Conservation (phyloP, 208 protist genomes). For the Trypanosomatidae sp. region DNA sequence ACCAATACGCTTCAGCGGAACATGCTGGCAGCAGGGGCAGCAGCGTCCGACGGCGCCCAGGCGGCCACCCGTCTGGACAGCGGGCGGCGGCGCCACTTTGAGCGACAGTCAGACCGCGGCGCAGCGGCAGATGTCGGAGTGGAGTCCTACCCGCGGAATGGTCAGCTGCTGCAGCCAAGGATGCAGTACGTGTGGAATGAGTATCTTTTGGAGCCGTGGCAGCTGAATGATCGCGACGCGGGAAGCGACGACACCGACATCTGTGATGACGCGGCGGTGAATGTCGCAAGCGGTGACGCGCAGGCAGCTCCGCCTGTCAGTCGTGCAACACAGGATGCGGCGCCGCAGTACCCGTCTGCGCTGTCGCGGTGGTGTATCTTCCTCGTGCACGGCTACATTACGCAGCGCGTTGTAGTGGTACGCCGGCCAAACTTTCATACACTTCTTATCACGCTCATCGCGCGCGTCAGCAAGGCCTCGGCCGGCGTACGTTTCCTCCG, state of each 20-base stretch:
- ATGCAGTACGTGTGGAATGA: constrained; percentile 90
- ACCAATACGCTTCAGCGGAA: constrained; percentile 95
- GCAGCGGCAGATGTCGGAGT: background rate
- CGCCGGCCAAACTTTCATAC: constrained; percentile 18
- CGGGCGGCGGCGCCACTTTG: background rate
- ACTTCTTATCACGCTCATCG: constrained; percentile 89
- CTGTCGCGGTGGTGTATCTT: constrained; percentile 27
- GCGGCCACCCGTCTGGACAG: background rate
- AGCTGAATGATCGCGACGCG: background rate
- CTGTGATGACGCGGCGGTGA: background rate
- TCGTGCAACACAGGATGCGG: background rate
- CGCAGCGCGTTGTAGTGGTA: constrained; percentile 33
- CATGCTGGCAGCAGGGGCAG: constrained; percentile 50
- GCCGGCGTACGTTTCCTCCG: constrained; percentile 96
- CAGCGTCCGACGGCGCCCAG: background rate
- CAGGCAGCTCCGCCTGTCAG: background rate
- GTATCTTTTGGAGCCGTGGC: constrained; percentile 71
- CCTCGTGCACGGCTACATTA: constrained; percentile 42
- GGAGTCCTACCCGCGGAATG: background rate
- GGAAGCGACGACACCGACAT: background rate
- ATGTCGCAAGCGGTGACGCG: background rate
- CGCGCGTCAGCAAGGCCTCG: constrained; percentile 87
- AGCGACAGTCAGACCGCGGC: background rate
- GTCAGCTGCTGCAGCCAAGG: constrained; percentile 9
- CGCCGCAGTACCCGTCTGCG: constrained; percentile 21